Conservation (phyloP, 129 eudicot genomes). For the Deinandra increscens region DNA sequence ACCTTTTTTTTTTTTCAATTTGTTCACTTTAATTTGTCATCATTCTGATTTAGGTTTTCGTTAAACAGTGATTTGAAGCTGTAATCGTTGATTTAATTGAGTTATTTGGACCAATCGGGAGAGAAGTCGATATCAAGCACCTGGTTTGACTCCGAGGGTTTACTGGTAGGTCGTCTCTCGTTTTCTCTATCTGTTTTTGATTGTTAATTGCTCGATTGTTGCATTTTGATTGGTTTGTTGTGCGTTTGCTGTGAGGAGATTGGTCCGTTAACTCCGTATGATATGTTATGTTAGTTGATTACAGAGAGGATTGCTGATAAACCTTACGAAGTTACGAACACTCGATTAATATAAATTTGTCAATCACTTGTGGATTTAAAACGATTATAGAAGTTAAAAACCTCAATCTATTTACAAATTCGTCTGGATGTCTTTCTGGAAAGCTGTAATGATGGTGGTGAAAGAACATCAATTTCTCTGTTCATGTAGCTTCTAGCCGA, state of each 20-base stretch:
- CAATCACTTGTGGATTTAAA: background rate
- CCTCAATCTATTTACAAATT: background rate
- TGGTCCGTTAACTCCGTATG: too few relatives aligned
- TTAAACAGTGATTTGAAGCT: slow-evolving; percentile 14
- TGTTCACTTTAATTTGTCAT: slow-evolving; percentile 9
- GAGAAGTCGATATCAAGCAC: background rate
- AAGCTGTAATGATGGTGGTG: background rate
- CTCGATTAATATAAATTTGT: too few relatives aligned
- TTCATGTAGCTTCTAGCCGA: background rate
- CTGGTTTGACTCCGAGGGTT: too few relatives aligned
- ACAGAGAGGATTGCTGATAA: background rate
- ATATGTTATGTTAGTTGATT: background rate
- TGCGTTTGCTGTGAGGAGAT: background rate
- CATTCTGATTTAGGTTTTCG: slow-evolving; percentile 20
- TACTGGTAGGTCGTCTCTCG: slow-evolving; percentile 27
- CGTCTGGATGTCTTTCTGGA: background rate
- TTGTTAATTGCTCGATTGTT: slow-evolving; percentile 17
- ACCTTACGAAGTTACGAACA: slow-evolving; percentile 18
- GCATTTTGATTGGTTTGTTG: background rate
- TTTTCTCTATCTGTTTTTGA: background rate
- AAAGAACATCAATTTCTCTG: background rate
- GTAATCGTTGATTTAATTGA: slow-evolving; percentile 1
- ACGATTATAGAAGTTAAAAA: background rate
- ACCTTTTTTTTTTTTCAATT: slow-evolving; percentile 10
- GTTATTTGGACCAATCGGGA: background rate